Base-by-base conservation (phyloP, 352 stramenopile species). In the Phytophthora kernoviae region DNA sequence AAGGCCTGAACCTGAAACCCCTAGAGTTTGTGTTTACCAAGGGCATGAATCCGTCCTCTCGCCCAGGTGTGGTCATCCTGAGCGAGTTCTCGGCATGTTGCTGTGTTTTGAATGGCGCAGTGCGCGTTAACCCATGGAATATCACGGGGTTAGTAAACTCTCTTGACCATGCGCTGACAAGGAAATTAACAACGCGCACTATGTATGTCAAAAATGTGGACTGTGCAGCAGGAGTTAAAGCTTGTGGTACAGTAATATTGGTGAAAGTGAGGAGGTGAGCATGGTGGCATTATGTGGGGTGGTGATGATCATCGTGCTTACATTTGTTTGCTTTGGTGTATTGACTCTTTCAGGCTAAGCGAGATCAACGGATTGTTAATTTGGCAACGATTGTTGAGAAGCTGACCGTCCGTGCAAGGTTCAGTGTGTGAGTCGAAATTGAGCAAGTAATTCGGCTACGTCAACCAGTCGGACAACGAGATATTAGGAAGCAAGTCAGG, bases 111-210 rank as follows among this genome's bases (percentile, higher is more conserved):
- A 99, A 99, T 72, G 96, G 96, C 40, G 94, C 93, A 12, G 63
- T 99, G 26, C 88, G 94, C 40, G 89, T 99, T 24, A 99, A 99
- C 62, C 97, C 97, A 18, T 99, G 96, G 84, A 97, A 99, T 65
- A 96, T 99, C 44, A 87, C 91, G 46, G 94, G 97, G 54, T 77
- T 95, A 5, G 84, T 95, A 10, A 93, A 89, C 30, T 78, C 88
- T 8, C 78, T 99, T 42, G 96, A 99, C 56, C 94, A 97, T 53
- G 96, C 95, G 2, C 72, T 98, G 26, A 97, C 79, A 2, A 98
- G n/a, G n/a, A n/a, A n/a, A n/a, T n/a, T n/a, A 96, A 84, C 37
- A 86, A 96, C 65, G 91, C 91, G 33, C 84, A 94, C 62, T 58
- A n/a, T 96, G 37, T 97, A 96, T 62, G 70, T 97, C 34, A 93